Evolutionary conservation across 2,329 filamentous ascomycete genomes (phyloP), one percentile per base, ranked within the genome.

Genomic region (Sodiomyces alkalinus): DNA sequence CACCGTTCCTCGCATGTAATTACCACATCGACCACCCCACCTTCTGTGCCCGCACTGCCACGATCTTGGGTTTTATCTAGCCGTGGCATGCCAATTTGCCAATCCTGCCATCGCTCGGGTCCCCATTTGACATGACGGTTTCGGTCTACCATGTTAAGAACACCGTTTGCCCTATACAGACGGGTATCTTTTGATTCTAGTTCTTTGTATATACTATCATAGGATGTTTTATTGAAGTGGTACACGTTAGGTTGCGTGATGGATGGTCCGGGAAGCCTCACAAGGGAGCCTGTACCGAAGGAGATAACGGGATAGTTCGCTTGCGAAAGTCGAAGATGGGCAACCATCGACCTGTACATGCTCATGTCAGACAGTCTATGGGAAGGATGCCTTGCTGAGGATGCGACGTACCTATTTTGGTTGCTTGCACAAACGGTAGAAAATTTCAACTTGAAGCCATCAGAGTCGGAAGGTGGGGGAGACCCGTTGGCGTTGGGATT

Each of bases 391-490:
- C 8, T 13, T 9, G 13, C 14, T 29, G 22, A 26, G 19, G 19
- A 13, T 19, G 17, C 9, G 16, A 45, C 64, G 38, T 63, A 92
- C 73, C 90, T 75, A 48, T 98, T 98, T 53, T 98, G 85, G 46
- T 98, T 98, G 46, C 85, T 93, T 6, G 90, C 90, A 56, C 90
- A 98, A n/a, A 98, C 87, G 3, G 90, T 96, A 62, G 86, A 94
- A 56, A 96, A 94, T 48, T 81, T 92, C 36, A 98, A 68, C 56
- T 90, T 93, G 65, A 76, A 93, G 29, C 65, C 70, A n/a, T 59
- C 60, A 16, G 61, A 54, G 12, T 62, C 61, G 23, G 67, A 60
- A n/a, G n/a, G n/a, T n/a, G n/a, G n/a, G n/a, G n/a, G n/a, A n/a
- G n/a, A n/a, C 10, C 59, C 53, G 16, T 59, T 54, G 30, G 58